Percentiles rank a stretch among this genome's conserved stretches.
Conservation (phyloP, 257 asterid species). For the Przewalskia tangutica region DNA sequence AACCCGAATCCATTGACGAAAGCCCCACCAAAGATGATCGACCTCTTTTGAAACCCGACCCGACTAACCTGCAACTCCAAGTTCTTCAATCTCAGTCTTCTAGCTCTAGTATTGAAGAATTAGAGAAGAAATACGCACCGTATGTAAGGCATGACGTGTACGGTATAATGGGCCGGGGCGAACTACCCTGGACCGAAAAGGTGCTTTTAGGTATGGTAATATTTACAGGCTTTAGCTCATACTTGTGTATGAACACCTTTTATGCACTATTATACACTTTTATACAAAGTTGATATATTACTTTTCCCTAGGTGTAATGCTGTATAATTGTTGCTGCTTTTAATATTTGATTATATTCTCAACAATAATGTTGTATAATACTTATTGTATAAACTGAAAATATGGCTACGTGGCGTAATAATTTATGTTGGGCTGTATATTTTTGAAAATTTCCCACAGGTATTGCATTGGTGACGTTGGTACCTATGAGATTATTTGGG, state of each 20-base stretch:
- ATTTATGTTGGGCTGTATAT: too few relatives aligned
- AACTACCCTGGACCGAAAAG: constrained; percentile 50
- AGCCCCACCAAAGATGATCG: constrained; percentile 31
- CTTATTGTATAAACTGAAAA: too few relatives aligned
- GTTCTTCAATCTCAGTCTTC: constrained; percentile 2
- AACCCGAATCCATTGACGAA: constrained; percentile 22
- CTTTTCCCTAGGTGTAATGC: too few relatives aligned
- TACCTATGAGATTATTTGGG: constrained; percentile 55
- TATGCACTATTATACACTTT: too few relatives aligned
- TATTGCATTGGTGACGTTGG: constrained; percentile 40
- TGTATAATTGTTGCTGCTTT: too few relatives aligned
- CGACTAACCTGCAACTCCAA: constrained; percentile 7
- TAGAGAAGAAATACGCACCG: constrained; percentile 66
- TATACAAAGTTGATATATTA: too few relatives aligned
- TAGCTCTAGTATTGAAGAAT: constrained; percentile 40
- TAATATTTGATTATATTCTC: too few relatives aligned
- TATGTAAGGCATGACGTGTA: constrained; percentile 63
- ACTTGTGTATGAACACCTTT: too few relatives aligned
- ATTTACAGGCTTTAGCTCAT: too few relatives aligned
- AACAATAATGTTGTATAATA: too few relatives aligned
- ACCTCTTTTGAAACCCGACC: constrained; percentile 60
- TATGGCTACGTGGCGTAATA: too few relatives aligned
- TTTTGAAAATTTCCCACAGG: background rate
- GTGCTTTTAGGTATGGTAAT: constrained; percentile 24
- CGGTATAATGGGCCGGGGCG: constrained; percentile 75